Evolutionary conservation across 2,329 filamentous ascomycete species (phyloP).

Genomic region (Cladosporium phlei): DNA sequence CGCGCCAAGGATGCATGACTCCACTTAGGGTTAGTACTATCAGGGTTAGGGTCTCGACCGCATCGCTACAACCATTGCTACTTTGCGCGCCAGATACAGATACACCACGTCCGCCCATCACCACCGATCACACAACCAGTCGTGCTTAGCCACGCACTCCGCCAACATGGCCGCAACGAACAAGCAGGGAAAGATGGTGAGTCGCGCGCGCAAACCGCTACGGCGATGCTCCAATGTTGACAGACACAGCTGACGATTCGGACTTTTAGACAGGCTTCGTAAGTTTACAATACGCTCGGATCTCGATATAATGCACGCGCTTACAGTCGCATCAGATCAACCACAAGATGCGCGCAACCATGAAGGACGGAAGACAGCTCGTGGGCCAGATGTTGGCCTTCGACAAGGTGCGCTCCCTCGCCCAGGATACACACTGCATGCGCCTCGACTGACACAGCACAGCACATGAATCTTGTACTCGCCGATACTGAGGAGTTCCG

Average conservation of each 20-base stretch:
- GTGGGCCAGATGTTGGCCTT: slow-evolving; percentile 97
- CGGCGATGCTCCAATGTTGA: slow-evolving; percentile 28
- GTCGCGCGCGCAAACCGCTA: slow-evolving; percentile 37
- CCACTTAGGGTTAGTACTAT: too few relatives aligned
- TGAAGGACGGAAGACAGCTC: slow-evolving; percentile 94
- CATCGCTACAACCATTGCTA: slow-evolving; percentile 2
- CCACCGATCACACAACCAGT: neutral
- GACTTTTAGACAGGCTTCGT: slow-evolving; percentile 58
- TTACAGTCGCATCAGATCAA: slow-evolving; percentile 67
- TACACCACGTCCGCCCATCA: neutral
- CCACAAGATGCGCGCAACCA: slow-evolving; percentile 95
- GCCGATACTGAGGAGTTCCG: slow-evolving; percentile 98
- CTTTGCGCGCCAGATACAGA: slow-evolving; percentile 8
- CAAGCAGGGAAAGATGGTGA: slow-evolving; percentile 99
- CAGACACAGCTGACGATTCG: slow-evolving; percentile 37
- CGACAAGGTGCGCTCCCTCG: slow-evolving; percentile 69
- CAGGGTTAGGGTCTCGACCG: too few relatives aligned
- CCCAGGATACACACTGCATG: neutral
- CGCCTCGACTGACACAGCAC: slow-evolving; percentile 5
- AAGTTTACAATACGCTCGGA: slow-evolving; percentile 33
- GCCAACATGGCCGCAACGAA: slow-evolving; percentile 40
- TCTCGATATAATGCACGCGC: neutral
- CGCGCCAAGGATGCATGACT: slow-evolving; percentile 10
- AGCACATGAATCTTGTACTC: slow-evolving; percentile 99
- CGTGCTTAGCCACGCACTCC: slow-evolving; percentile 26